Evolutionary conservation across 768 basidiomycete genomes (phyloP).

Genomic region (Xerocomellus amylosporus): DNA sequence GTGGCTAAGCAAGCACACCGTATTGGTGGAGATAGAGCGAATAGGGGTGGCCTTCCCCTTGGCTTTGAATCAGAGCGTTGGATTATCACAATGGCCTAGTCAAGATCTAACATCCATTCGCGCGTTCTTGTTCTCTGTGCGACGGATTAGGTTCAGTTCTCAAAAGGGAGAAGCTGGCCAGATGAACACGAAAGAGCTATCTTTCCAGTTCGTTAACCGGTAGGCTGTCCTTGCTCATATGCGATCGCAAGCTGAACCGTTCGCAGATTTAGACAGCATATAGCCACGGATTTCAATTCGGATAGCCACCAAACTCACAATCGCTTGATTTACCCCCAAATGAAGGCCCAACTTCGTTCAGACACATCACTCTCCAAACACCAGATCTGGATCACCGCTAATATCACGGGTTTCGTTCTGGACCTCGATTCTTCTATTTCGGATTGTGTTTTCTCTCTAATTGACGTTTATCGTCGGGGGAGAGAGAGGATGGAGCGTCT

Average conservation of each 20-base stretch:
- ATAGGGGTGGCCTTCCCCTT: conserved; percentile 93
- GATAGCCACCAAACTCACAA: conserved; percentile 68
- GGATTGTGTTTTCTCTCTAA: conserved; percentile 72
- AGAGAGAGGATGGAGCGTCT: conserved; percentile 73
- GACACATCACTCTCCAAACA: conserved; percentile 47
- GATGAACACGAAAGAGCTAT: conserved; percentile 66
- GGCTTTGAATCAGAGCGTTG: conserved; percentile 56
- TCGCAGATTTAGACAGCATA: conserved; percentile 73
- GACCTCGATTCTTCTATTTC: conserved; percentile 82
- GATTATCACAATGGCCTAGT: conserved; percentile 40
- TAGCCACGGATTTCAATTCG: conserved; percentile 65
- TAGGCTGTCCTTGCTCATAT: conserved; percentile 34
- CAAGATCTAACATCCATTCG: conserved; percentile 49
- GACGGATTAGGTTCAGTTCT: conserved; percentile 67
- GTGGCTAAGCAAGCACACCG: conserved; percentile 55
- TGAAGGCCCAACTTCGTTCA: conserved; percentile 71
- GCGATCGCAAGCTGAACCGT: conserved; percentile 3
- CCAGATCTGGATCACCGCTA: conserved; percentile 60
- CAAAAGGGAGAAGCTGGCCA: conserved; percentile 77
- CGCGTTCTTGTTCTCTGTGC: conserved; percentile 85
- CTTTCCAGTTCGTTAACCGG: conserved; percentile 83
- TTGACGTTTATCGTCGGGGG: conserved; percentile 82
- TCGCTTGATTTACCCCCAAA: conserved; percentile 73
- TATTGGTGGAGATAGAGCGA: conserved; percentile 56
- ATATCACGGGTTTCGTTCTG: conserved; percentile 80